Evolutionary conservation across 768 basidiomycete genomes (phyloP).

Genomic region (Xerocomus potaroensis): DNA sequence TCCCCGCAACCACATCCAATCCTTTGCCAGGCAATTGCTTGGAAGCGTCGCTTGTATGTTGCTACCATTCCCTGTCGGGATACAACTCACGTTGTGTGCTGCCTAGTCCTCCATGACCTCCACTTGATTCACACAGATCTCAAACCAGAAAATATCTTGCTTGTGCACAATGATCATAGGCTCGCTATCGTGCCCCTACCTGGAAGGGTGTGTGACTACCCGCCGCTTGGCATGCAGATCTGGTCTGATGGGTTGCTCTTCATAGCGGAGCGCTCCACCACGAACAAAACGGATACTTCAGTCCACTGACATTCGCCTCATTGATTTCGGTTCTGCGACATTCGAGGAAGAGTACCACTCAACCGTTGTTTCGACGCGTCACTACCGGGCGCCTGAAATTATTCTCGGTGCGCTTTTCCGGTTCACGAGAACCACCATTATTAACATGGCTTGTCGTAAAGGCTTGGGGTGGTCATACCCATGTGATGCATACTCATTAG

Average conservation of each 20-base stretch:
- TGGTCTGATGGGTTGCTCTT: constrained; percentile 11
- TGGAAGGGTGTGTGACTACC: constrained; percentile 50
- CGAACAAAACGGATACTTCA: constrained; percentile 75
- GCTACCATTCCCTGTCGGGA: not conserved
- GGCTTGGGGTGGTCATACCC: constrained; percentile 98
- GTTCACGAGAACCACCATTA: constrained; percentile 12
- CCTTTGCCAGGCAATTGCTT: constrained; percentile 88
- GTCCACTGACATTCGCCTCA: constrained; percentile 89
- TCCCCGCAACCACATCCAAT: constrained; percentile 93
- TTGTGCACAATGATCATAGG: constrained; percentile 80
- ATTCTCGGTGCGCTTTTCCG: constrained; percentile 73
- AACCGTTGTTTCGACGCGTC: constrained; percentile 94
- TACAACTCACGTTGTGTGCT: constrained; percentile 5
- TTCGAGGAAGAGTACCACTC: constrained; percentile 99
- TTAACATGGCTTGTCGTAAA: constrained; percentile 30
- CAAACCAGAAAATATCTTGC: constrained; percentile 97
- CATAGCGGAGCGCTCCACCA: constrained; percentile 59
- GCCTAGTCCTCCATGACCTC: constrained; percentile 81
- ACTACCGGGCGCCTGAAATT: constrained; percentile 98
- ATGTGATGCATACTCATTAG: constrained; percentile 97
- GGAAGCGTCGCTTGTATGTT: constrained; percentile 90
- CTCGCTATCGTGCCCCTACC: constrained; percentile 54
- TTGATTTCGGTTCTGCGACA: constrained; percentile 98
- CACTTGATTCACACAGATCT: constrained; percentile 96
- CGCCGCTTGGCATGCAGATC: not conserved